Conservation (phyloP, 768 basidiomycete genomes). For the Boletus pseudo-olivaceus region DNA sequence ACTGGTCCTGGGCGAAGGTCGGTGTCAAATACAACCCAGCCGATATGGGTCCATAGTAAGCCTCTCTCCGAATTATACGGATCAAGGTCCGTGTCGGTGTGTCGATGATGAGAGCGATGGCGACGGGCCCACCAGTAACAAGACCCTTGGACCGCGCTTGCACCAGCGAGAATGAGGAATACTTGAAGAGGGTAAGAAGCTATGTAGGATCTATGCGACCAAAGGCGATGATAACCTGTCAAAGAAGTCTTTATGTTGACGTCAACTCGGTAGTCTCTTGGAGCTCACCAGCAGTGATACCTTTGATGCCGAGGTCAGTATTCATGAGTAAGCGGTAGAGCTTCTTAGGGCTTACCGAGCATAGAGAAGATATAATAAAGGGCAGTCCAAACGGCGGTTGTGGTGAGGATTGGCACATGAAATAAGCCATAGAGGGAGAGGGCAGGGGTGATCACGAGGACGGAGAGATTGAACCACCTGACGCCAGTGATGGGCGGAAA, state of each 20-base stretch:
- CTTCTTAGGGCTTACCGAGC: constrained; percentile 49
- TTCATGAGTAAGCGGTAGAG: constrained; percentile 7
- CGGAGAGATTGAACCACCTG: constrained; percentile 74
- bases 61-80: constrained; percentile 81
- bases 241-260: constrained; percentile 3
- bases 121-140: constrained; percentile 86
- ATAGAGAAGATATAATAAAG: constrained; percentile 86
- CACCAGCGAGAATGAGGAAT: constrained; percentile 68
- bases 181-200: constrained; percentile 69
- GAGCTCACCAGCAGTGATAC: constrained; percentile 47
- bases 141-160: constrained; percentile 83
- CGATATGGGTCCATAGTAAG: constrained; percentile 74
- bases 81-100: constrained; percentile 85
- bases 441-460: constrained; percentile 68
- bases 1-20: constrained; percentile 65
- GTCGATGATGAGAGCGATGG: constrained; percentile 79
- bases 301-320: constrained; percentile 26
- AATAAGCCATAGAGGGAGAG: constrained; percentile 68
- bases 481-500: constrained; percentile 54
- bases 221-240: constrained; percentile 76
- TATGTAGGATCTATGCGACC: constrained; percentile 83
- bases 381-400: constrained; percentile 60
- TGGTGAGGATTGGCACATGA: constrained; percentile 38
- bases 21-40: constrained; percentile 83
- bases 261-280: background rate